Conservation (phyloP, 2,329 filamentous ascomycete genomes). For the Penicillium corylophilum region DNA sequence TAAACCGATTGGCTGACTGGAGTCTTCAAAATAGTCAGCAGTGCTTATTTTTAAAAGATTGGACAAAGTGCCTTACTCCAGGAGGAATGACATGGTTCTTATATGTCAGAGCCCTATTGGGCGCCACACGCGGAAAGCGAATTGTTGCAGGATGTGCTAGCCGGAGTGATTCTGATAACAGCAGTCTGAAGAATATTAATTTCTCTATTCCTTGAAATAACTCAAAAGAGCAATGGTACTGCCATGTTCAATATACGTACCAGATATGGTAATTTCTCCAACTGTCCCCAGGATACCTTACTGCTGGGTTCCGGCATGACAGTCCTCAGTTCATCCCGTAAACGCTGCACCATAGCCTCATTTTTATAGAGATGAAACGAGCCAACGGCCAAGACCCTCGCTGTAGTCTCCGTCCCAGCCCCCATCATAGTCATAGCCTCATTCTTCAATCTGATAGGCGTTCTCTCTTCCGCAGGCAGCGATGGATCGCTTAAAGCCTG, state of each 20-base stretch:
- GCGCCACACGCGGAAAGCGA: slow-evolving; percentile 6
- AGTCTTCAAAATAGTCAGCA: background rate
- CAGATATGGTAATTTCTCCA: slow-evolving; percentile 23
- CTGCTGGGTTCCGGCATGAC: slow-evolving; percentile 9
- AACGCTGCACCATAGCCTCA: slow-evolving; percentile 8
- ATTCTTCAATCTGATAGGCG: slow-evolving; percentile 19
- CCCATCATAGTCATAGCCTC: slow-evolving; percentile 23
- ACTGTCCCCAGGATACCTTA: slow-evolving; percentile 8
- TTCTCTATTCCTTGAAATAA: background rate
- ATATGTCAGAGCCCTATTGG: slow-evolving; percentile 1
- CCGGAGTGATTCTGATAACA: slow-evolving; percentile 16
- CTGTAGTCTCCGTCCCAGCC: slow-evolving; percentile 28
- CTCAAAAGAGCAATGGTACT: too few species aligned
- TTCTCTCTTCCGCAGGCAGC: slow-evolving; percentile 38
- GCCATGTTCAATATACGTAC: slow-evolving; percentile 1
- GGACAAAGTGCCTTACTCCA: background rate
- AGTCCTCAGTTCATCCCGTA: slow-evolving; percentile 18
- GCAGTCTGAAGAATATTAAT: slow-evolving; percentile 1
- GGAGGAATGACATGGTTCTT: slow-evolving; percentile 3
- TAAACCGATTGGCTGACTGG: slow-evolving; percentile 4
- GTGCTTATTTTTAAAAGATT: background rate
- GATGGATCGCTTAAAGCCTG: slow-evolving; percentile 31
- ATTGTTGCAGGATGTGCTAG: background rate
- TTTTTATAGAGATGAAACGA: slow-evolving; percentile 20
- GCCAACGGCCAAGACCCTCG: slow-evolving; percentile 15